These are phyloP conservation scores for Phytopythium chamaehyphon DNA, from an alignment of 352 stramenopile species.

Conservation along the genomic window DNA sequence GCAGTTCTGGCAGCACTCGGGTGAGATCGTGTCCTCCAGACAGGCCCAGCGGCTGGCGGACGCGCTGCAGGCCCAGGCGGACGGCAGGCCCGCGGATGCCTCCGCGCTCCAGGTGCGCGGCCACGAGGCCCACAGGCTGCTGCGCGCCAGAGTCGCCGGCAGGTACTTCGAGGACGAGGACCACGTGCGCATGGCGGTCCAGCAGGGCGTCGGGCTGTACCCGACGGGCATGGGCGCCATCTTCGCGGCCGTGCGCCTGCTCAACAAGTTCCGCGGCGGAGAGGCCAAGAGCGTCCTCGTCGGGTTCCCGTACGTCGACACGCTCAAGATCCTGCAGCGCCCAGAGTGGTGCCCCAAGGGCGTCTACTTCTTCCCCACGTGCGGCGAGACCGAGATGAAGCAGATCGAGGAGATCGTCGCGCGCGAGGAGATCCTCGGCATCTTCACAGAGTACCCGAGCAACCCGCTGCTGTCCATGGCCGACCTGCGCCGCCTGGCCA, in stretches of 20 bases:
- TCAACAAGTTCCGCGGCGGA: conserved; percentile 37
- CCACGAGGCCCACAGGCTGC: conserved; percentile 22
- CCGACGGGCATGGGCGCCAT: conserved; percentile 89
- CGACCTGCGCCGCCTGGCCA: conserved; percentile 77
- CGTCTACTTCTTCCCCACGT: conserved; percentile 88
- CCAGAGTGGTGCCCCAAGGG: conserved; percentile 81
- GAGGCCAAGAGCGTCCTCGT: conserved; percentile 81
- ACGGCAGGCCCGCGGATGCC: background rate
- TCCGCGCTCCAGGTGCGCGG: conserved; percentile 9
- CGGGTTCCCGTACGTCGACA: conserved; percentile 94
- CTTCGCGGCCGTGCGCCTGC: conserved; percentile 73
- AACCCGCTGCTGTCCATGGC: conserved; percentile 90
- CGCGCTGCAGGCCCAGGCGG: conserved; percentile 23
- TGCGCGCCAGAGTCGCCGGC: conserved; percentile 49
- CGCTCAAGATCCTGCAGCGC: conserved; percentile 89
- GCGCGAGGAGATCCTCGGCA: conserved; percentile 69
- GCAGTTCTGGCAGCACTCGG: conserved; percentile 93
- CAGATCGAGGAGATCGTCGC: conserved; percentile 66
- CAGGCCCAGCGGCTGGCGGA: conserved; percentile 66
- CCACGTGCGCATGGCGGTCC: background rate
- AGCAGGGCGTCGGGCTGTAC: conserved; percentile 63
- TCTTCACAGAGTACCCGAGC: conserved; percentile 93
- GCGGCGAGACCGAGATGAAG: conserved; percentile 53
- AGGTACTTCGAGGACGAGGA: conserved; percentile 36
- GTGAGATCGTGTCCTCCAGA: conserved; percentile 89